Percentiles rank a stretch among this genome's conserved stretches.
phyloP scores from a whole-genome alignment of 1,284 basidiomycete genomes.

The Rhizoctonia solani region DNA sequence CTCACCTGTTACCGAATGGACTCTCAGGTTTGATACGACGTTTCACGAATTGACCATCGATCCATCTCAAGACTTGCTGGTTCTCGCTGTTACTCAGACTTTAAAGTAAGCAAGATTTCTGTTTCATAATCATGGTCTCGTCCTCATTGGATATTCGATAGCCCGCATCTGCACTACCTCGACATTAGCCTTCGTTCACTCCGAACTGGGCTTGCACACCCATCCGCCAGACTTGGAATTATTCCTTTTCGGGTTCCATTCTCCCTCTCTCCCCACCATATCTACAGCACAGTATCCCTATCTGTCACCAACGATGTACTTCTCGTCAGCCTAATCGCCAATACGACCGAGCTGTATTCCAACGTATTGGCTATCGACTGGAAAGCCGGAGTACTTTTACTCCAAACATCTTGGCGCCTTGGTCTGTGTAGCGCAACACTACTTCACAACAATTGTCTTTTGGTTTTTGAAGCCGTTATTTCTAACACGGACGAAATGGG shows the following conservation, averaged over 20 bases:
- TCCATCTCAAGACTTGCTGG: background rate
- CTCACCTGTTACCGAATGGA: background rate
- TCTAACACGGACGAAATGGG: background rate
- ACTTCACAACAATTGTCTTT: background rate
- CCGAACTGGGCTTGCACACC: conserved; percentile 8
- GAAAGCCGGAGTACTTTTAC: background rate
- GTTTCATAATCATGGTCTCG: background rate
- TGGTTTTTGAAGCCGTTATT: background rate
- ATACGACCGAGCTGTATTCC: background rate
- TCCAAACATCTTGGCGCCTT: background rate
- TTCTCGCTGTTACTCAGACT: background rate
- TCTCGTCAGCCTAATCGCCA: background rate
- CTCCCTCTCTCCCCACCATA: background rate
- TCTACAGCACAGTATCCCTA: background rate
- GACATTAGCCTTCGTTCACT: conserved; percentile 1
- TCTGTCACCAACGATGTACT: background rate
- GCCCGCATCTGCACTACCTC: background rate
- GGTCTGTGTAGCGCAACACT: background rate
- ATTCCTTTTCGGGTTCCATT: background rate
- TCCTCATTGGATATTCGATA: background rate
- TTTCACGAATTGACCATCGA: background rate
- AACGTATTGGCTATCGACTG: background rate
- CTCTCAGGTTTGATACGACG: background rate
- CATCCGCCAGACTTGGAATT: background rate
- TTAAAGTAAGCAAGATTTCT: background rate